Evolutionary conservation across 1,139 yeast species (phyloP), one percentile per base, ranked within the genome.

Genomic region (Meyerozyma carpophila): DNA sequence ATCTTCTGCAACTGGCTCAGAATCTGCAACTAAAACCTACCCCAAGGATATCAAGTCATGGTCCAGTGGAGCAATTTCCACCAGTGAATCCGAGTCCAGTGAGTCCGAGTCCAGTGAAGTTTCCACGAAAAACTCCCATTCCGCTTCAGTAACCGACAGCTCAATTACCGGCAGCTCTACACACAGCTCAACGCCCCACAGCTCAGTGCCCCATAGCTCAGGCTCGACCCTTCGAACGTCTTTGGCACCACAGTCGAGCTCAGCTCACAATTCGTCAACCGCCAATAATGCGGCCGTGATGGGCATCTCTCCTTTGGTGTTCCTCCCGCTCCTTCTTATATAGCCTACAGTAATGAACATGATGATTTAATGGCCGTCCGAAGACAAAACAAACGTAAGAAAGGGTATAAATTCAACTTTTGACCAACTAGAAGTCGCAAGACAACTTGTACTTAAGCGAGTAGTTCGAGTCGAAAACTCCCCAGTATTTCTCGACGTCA

Each of bases 401-500:
- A 21, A 36, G 44, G 44, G 41, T 38, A 42, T 42, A 32, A 32
- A 41, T 14, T 29, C 28, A 28, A 21, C 25, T 28, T 18, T 36
- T 36, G 40, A 25, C 27, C 31, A 40, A 31, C 41, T 44, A 45
- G 55, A 79, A 81, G 52, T 73, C 68, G 73, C 93, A 85, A 50
- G 59, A 62, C 53, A 84, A 65, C 42, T 76, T 58, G 66, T 77
- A 84, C 68, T 85, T 85, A 65, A 76, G 69, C 40, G 63, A 62
- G 65, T 78, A 66, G 58, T 73, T 61, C 43, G 76, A 55, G 54
- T 81, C 84, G 73, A 83, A 85, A 48, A 87, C 85, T 74, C 97
- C 97, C 96, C 96, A 90, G 75, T 87, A 81, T 66, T 84, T 82
- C 74, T 90, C 97, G 55, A 88, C 95, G 60, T 82, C 91, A 49